Base-by-base conservation (phyloP, 2,329 filamentous ascomycete species). In the Zymoseptoria pseudotritici region DNA sequence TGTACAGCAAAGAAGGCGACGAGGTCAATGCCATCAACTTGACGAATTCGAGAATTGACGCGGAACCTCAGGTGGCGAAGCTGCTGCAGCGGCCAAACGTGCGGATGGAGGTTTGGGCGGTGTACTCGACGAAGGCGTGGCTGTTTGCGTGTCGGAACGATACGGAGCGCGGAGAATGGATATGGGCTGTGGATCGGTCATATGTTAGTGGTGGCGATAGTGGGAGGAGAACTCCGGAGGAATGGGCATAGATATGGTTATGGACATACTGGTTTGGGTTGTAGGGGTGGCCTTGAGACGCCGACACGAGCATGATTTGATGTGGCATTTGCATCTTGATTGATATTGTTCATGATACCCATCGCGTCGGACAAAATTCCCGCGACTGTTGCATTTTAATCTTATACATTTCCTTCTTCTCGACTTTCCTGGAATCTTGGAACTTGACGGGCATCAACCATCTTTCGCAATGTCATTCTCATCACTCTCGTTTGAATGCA, bases 101-200 rank as follows among this genome's bases (percentile, higher is more conserved):
- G 61, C 59, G 65, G 13, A 64, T 72, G 64, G 63, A 68, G 54
- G 89, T 97, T 50, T 99, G 96, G 80, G 94, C 94, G 11, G 85
- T 99, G 55, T 99, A 97, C 72, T 93, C 90, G 50, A 90, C 88
- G 61, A 97, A 97, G 75, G 96, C 92, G 31, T 99, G 92, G 83
- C 80, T 99, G 50, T 97, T 99, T 74, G 90, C 91, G 13, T 90
- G 91, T 22, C 83, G 91, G 60, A 93, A 86, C 69, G 93, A 97
- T 77, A 83, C 87, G 54, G 92, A 97, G 74, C 96, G 97, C 80
- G 87, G 92, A 67, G 94, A 97, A 73, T 99, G 94, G 94, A 96
- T 99, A 67, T 83, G 95, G 74, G 88, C 89, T 70, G 91, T 99
- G 67, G 94, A 99, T 75, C 89, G 96, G 79, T 90, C 87, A 66